Evolutionary conservation across 192 early-diverging fungal species (phyloP), one percentile per base, ranked within the genome.

Genomic region (Lunasporangiospora selenospora): DNA sequence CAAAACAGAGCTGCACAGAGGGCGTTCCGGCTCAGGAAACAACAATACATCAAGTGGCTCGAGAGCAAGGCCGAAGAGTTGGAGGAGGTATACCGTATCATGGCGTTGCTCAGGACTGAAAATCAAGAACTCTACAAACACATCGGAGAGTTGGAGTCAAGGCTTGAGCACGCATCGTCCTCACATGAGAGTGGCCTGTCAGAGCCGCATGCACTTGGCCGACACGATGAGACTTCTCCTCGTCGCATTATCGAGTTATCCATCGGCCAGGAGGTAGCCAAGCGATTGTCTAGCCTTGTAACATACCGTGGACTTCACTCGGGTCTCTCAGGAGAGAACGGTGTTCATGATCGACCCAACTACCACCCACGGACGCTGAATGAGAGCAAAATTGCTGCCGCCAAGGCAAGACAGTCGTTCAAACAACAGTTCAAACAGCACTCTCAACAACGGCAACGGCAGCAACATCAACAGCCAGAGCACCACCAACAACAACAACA

Each of bases 1-100:
- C 94, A 96, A 66, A 96, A 96, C 75, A 84, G 94, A 16, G 92
- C 90, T 2, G 94, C 93, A 0, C 94, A 96, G 78, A 82, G 92
- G 4, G 93, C 94, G 6, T 96, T 96, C 73, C 90, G 93, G 37
- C 91, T 94, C 65, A 84, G 94, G 38, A 87, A 89, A 51, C 87
- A 93, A 51, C 81, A 86, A 65, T 92, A 96, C 58, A 85, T 94
- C 29, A 85, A 88, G 60, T 83, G 87, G 36, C 81, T 96, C 2
- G 94, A 96, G 75, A 83, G 80, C 12, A 83, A 87, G 42, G 87
- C 90, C 13, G 84, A 89, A 54, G 86, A 88, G 48, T 78, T 94
- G 56, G 69, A 73, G 10, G 69, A 73, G 30, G 69, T 73, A 2
- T 73, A 73, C 19, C 48, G 54, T 11, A 58, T 73, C 40, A 58